A percentile compares a stretch with the other conserved stretches of the same genome.
Conservation (phyloP, 306 rosid species). For the Begonia loranthoides region DNA sequence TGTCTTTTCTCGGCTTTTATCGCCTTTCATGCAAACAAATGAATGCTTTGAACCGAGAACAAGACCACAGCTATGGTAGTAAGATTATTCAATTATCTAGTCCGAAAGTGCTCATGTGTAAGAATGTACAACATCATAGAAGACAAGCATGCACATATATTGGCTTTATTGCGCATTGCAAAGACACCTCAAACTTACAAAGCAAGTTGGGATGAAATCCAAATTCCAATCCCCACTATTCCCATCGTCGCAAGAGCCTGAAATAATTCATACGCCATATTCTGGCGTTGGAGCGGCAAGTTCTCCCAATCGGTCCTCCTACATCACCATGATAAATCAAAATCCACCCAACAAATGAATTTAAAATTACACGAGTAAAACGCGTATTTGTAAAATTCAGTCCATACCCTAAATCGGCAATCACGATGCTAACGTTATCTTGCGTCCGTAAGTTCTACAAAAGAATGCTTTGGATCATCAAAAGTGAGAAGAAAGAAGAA, state of each 20-base stretch:
- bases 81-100: too few relatives aligned
- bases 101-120: too few relatives aligned
- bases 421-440: conserved; percentile 85
- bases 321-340: conserved; percentile 12
- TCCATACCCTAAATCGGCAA: conserved; percentile 86
- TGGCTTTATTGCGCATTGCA: neutral
- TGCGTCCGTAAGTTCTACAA: conserved; percentile 65
- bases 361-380: neutral
- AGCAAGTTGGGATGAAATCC: conserved; percentile 57
- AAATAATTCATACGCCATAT: conserved; percentile 34
- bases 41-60: too few relatives aligned
- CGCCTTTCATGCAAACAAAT: too few relatives aligned
- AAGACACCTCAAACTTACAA: conserved; percentile 20
- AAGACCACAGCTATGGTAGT: too few relatives aligned
- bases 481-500: neutral
- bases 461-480: conserved; percentile 5
- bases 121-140: too few relatives aligned
- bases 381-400: neutral
- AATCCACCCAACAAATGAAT: too few relatives aligned
- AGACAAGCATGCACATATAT: neutral
- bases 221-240: conserved; percentile 61
- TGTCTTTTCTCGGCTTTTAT: too few relatives aligned
- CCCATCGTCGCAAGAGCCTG: conserved; percentile 74
- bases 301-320: conserved; percentile 62
- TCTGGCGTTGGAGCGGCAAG: conserved; percentile 36